Base-by-base conservation (phyloP, 2,329 filamentous ascomycete species). In the Aquanectria penicillioides region DNA sequence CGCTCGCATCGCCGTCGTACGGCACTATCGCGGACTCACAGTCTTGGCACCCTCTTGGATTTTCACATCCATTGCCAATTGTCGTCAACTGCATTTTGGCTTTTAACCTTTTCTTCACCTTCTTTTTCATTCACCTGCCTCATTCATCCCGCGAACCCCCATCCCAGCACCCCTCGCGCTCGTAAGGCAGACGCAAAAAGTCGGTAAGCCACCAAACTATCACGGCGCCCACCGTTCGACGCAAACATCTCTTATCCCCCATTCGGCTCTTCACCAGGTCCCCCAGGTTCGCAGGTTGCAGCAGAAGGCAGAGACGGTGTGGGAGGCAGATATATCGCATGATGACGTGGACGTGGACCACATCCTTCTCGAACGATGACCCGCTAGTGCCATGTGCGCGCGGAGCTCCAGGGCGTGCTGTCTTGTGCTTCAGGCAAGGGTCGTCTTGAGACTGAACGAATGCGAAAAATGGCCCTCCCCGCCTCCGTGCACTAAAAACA, bases 291-390 rank as follows among this genome's bases (percentile, higher is more conserved):
- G n/a, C n/a, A n/a, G n/a, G n/a, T n/a, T n/a, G n/a, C n/a, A n/a
- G n/a, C n/a, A n/a, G n/a, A n/a, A n/a, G n/a, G n/a, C n/a, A n/a
- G n/a, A n/a, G n/a, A n/a, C n/a, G n/a, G n/a, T n/a, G n/a, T n/a
- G n/a, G n/a, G n/a, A n/a, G n/a, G n/a, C n/a, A n/a, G n/a, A n/a
- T 36, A 17, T 18, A 26, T 51, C 31, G 47, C 28, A 22, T 40
- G 40, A 58, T 57, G 55, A 52, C 40, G 55, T 52, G 55, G 55
- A 29, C 40, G n/a, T n/a, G n/a, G n/a, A n/a, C 47, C 17, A 26
- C 48, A 38, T 17, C 12, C 31, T 58, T 41, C 55, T 58, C 55
- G 53, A 51, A 57, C 33, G 23, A 46, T 57, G 40, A 25, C 15
- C 41, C 26, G 23, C 50, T 36, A 53, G 23, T 5, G 18, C 18